Conservation (phyloP, 495 filamentous ascomycete genomes). For the Ramalina intermedia region DNA sequence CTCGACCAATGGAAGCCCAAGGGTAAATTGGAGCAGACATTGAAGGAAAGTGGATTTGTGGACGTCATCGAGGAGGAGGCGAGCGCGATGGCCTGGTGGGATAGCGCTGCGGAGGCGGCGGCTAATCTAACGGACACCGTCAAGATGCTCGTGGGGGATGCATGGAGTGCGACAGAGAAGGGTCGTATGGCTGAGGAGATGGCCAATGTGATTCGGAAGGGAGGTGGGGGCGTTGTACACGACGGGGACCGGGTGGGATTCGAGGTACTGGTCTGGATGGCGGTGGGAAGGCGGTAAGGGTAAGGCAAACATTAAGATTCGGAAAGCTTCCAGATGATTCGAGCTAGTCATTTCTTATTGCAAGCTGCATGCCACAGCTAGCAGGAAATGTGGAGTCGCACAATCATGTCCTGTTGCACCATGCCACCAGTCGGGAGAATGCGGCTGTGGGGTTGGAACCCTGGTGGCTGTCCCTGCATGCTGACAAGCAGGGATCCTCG, state of each 20-base stretch:
- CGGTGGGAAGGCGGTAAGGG: not conserved
- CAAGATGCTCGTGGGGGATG: conserved; percentile 1
- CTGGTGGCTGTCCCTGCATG: too few species aligned
- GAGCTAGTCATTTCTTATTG: too few species aligned
- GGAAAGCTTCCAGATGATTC: too few species aligned
- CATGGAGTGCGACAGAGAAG: conserved; percentile 1
- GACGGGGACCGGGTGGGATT: not conserved
- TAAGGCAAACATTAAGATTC: not conserved
- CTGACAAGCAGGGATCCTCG: too few species aligned
- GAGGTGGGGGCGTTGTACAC: not conserved
- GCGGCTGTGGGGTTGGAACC: too few species aligned
- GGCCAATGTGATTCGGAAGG: not conserved
- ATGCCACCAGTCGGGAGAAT: too few species aligned
- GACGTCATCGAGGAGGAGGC: not conserved
- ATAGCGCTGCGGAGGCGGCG: not conserved
- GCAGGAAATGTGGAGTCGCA: too few species aligned
- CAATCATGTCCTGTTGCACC: too few species aligned
- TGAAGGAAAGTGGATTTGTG: not conserved
- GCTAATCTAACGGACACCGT: not conserved
- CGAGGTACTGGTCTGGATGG: not conserved
- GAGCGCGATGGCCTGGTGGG: not conserved
- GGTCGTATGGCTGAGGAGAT: conserved; percentile 1
- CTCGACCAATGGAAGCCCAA: not conserved
- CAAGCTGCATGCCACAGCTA: too few species aligned
- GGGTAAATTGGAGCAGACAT: not conserved